Evolutionary conservation across 148 eudicot genomes (phyloP).

Genomic region (Beta vulgaris): DNA sequence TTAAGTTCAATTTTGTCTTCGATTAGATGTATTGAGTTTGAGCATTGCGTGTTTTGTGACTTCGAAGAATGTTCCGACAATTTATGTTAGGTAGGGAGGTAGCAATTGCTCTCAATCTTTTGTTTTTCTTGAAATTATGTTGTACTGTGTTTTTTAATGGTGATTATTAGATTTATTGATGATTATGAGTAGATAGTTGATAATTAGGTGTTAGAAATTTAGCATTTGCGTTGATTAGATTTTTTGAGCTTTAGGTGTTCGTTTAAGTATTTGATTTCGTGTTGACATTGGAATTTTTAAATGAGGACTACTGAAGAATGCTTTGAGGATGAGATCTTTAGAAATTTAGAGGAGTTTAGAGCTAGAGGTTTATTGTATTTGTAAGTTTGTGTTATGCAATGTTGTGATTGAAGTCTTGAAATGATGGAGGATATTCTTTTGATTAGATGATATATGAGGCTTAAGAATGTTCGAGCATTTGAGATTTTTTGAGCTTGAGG

Average conservation of each 20-base stretch:
- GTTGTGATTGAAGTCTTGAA: neutral
- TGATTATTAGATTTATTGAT: neutral
- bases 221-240: too few relatives aligned
- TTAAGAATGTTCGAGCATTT: neutral
- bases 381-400: neutral
- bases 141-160: neutral
- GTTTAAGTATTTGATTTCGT: neutral
- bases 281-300: neutral
- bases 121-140: too few relatives aligned
- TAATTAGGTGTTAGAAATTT: too few relatives aligned
- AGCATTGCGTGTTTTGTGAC: neutral
- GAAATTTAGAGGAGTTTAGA: neutral
- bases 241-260: neutral
- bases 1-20: neutral
- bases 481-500: neutral
- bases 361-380: too few relatives aligned
- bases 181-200: too few relatives aligned
- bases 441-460: neutral
- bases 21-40: neutral
- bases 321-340: neutral
- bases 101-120: too few relatives aligned
- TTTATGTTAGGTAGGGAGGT: neutral
- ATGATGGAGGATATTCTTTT: neutral
- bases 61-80: neutral
- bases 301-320: neutral